These are phyloP conservation scores for Cryphonectria japonica DNA, from an alignment of 2,329 filamentous ascomycete genomes.

Conservation along the genomic window DNA sequence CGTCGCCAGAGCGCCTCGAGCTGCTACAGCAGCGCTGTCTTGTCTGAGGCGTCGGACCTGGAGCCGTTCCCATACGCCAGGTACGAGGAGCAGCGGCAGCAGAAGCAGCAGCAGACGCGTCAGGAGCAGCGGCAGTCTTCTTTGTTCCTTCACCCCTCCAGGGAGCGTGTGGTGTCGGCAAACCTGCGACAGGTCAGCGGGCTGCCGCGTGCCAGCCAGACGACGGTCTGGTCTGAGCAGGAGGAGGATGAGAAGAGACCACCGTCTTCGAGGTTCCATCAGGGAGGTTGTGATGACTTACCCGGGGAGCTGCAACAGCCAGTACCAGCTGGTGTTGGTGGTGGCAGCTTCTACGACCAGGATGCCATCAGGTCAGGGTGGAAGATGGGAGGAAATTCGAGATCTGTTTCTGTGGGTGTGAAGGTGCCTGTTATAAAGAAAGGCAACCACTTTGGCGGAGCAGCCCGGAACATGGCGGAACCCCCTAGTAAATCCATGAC, in stretches of 20 bases:
- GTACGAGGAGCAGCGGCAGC: conserved; percentile 36
- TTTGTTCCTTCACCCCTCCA: conserved; percentile 42
- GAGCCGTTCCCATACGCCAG: conserved; percentile 54
- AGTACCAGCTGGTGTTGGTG: background rate
- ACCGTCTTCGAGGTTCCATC: background rate
- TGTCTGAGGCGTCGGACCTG: conserved; percentile 37
- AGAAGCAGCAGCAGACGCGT: background rate
- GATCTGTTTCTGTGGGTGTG: conserved; percentile 21
- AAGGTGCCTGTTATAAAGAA: conserved; percentile 23
- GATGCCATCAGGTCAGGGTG: conserved; percentile 25
- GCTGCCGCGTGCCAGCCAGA: conserved; percentile 33
- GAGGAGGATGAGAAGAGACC: conserved; percentile 19
- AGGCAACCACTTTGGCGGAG: conserved; percentile 8
- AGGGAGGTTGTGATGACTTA: background rate
- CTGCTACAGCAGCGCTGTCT: conserved; percentile 36
- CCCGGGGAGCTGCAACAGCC: conserved; percentile 29
- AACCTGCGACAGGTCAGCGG: conserved; percentile 41
- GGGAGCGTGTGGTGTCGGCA: conserved; percentile 49
- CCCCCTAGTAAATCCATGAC: background rate
- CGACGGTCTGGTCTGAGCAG: conserved; percentile 31
- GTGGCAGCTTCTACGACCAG: conserved; percentile 20
- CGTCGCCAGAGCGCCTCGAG: conserved; percentile 28
- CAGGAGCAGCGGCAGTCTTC: conserved; percentile 24
- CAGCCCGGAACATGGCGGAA: background rate
- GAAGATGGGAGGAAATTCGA: conserved; percentile 11